Evolutionary conservation across 441 rosid genomes (phyloP).

Genomic region (California macrophylla): DNA sequence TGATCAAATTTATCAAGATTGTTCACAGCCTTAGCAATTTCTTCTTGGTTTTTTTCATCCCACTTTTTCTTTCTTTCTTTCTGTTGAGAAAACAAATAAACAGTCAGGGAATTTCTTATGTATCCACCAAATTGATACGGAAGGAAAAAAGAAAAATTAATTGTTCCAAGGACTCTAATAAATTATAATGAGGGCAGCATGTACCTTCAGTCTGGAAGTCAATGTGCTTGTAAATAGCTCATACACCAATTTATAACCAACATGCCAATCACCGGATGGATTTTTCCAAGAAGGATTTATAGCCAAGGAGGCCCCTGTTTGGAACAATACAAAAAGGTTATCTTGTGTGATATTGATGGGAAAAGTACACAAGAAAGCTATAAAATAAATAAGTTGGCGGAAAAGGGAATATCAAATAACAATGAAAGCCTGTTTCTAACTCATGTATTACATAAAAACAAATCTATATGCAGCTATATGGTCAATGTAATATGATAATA

Average conservation of each 20-base stretch:
- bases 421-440: not conserved
- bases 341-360: not conserved
- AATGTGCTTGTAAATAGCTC: slow-evolving; percentile 61
- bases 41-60: slow-evolving; percentile 86
- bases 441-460: not conserved
- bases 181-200: not conserved
- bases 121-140: not conserved
- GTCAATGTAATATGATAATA: not conserved
- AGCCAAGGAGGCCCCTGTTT: slow-evolving; percentile 53
- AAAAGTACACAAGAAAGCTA: not conserved
- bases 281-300: slow-evolving; percentile 87
- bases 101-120: slow-evolving; percentile 5
- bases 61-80: slow-evolving; percentile 77
- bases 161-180: slow-evolving; percentile 10
- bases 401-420: not conserved
- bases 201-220: slow-evolving; percentile 81
- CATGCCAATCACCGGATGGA: slow-evolving; percentile 91
- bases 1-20: slow-evolving; percentile 67
- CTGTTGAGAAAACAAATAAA: slow-evolving; percentile 27
- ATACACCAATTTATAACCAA: slow-evolving; percentile 77
- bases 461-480: not conserved
- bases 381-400: not conserved
- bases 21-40: slow-evolving; percentile 73
- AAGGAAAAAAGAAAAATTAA: not conserved
- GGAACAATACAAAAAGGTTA: not conserved